Base-by-base conservation (phyloP, 2,329 filamentous ascomycete genomes). In the Epichloe sibirici region DNA sequence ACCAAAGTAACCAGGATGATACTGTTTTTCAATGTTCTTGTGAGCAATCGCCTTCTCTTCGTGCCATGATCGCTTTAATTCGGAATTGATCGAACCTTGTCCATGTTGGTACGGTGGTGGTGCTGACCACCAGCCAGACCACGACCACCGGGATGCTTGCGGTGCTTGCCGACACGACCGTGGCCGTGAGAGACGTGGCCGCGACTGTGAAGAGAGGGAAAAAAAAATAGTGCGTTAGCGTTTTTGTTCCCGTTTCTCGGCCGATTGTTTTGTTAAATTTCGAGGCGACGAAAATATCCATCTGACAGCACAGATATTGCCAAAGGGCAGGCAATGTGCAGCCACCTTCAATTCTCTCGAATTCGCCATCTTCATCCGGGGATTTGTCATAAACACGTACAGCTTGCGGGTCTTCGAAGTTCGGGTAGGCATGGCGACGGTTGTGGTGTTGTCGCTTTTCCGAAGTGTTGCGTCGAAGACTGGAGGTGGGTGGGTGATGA, bases 1-100 rank as follows among this genome's bases (percentile, higher is more conserved):
- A 77, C 89, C 89, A 77, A 96, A 97, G 88, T 97, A 97, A 89
- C 93, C 93, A 59, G 91, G 90, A 72, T 95, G 88, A 85, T 91
- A 90, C 77, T 91, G 82, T 67, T 55, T 55, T 55, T 55, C 43
- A 53, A 58, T 15, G 13, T 8, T 55, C 50, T 49, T 49, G 64
- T 69, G 59, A 69, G 67, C 54, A 53, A 53, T 40, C 42, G 31
- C 35, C 45, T 9, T 50, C 42, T 35, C 43, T 45, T 57, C 57
- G 23, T 54, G 12, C 38, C 13, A 11, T 17, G 13, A 25, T 53
- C 17, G 28, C 11, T 11, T 35, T 35, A 5, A 4, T 31, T 49
- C 12, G n/a, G 39, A 17, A n/a, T 44, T 9, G 25, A 74, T 88
- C 85, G 68, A 90, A 78, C 77, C 88, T 90, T 73, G 85, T 91